phyloP scores from a whole-genome alignment of 768 basidiomycete genomes.

The Lactarius evosmus region DNA sequence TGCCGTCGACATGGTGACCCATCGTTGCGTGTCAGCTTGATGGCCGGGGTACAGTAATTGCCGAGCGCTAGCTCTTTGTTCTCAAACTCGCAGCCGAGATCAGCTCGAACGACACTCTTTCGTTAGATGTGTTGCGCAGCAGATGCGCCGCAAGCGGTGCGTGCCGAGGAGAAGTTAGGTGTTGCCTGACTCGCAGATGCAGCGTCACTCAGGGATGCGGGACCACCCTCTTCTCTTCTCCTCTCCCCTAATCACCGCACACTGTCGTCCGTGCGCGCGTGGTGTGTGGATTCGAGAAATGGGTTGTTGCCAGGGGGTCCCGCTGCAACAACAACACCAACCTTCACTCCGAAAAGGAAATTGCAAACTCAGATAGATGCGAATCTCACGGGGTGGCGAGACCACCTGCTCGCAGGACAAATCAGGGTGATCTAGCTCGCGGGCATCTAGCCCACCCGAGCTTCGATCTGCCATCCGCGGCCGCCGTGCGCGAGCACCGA shows the following conservation, averaged over 20 bases:
- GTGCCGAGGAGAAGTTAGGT: constrained; percentile 4
- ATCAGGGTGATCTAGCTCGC: background rate
- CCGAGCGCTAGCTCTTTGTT: background rate
- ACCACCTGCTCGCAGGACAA: background rate
- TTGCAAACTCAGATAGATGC: constrained; percentile 15
- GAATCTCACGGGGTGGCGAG: constrained; percentile 7
- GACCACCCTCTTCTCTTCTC: background rate
- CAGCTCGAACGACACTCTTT: background rate
- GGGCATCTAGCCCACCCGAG: background rate
- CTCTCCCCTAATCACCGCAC: background rate
- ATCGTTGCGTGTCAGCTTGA: constrained; percentile 12
- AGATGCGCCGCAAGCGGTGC: background rate
- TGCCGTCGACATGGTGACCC: constrained; percentile 23
- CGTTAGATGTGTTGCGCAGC: background rate
- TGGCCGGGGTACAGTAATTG: constrained; percentile 6
- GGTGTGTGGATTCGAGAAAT: background rate
- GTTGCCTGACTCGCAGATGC: background rate
- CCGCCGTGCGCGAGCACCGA: background rate
- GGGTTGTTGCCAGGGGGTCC: constrained; percentile 8
- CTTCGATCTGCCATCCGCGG: constrained; percentile 19
- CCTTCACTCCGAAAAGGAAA: constrained; percentile 1
- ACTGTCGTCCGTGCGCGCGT: background rate
- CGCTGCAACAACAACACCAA: background rate
- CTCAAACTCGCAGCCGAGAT: constrained; percentile 18
- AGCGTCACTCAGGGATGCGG: background rate